Conservation (phyloP, 371 early-diverging fungal genomes). For the Actinomortierella ambigua region DNA sequence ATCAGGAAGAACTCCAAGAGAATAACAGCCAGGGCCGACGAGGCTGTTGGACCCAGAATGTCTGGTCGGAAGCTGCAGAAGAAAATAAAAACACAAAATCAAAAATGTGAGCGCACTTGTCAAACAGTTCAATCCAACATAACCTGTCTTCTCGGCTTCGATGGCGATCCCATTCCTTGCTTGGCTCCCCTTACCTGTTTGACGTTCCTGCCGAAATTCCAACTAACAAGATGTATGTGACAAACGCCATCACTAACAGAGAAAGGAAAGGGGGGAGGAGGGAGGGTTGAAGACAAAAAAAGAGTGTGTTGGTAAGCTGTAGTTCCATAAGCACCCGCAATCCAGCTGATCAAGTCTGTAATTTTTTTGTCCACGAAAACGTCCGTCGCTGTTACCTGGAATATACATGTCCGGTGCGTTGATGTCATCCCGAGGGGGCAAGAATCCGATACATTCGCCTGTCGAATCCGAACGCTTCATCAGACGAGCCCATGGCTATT, state of each 20-base stretch:
- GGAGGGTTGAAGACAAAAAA: neutral
- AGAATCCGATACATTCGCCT: constrained; percentile 87
- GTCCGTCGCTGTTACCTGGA: constrained; percentile 59
- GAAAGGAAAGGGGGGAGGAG: too few species aligned
- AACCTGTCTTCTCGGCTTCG: too few species aligned
- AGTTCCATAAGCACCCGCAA: neutral
- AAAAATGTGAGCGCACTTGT: too few species aligned
- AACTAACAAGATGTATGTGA: constrained; percentile 91
- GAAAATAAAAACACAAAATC: too few species aligned
- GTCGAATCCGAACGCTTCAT: constrained; percentile 78
- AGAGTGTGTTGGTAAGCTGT: neutral
- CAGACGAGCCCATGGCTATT: constrained; percentile 81
- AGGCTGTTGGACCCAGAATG: constrained; percentile 86
- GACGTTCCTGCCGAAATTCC: constrained; percentile 76
- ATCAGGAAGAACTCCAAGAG: constrained; percentile 82
- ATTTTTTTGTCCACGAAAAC: too few species aligned
- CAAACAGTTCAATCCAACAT: too few species aligned
- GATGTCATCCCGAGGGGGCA: constrained; percentile 88
- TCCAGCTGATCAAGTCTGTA: too few species aligned
- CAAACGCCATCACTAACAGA: constrained; percentile 83
- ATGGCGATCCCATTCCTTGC: too few species aligned
- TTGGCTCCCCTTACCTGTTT: constrained; percentile 51
- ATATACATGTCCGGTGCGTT: constrained; percentile 99
- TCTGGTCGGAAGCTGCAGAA: constrained; percentile 86
- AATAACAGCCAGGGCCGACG: constrained; percentile 84